These are phyloP conservation scores for Thermoascus crustaceus DNA, from an alignment of 2,329 filamentous ascomycete species.

Conservation along the genomic window DNA sequence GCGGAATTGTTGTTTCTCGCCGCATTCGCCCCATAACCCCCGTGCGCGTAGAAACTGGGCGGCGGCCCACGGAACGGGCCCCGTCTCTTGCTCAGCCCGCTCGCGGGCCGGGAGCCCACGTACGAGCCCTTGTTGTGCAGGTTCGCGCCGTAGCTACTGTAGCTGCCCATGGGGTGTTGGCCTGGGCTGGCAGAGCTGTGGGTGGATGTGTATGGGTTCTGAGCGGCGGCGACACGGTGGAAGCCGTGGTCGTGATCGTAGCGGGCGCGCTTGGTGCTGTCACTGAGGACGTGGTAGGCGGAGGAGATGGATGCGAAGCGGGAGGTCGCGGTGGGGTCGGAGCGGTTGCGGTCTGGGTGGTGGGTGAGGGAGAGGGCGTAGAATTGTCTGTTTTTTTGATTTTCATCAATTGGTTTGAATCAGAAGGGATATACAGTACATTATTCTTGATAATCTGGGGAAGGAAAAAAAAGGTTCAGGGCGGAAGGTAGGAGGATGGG, in stretches of 20 bases:
- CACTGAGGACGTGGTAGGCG: conserved; percentile 70
- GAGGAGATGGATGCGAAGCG: conserved; percentile 79
- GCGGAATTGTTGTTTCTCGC: conserved; percentile 51
- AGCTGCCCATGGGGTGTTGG: conserved; percentile 43
- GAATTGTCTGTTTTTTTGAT: conserved; percentile 49
- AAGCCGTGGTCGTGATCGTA: conserved; percentile 62
- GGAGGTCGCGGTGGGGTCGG: conserved; percentile 61
- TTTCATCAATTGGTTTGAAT: not conserved
- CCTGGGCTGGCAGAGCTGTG: conserved; percentile 22
- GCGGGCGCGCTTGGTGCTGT: conserved; percentile 61
- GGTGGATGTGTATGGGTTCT: conserved; percentile 21
- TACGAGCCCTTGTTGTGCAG: conserved; percentile 33
- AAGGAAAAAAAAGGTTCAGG: too few relatives aligned
- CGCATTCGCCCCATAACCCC: conserved; percentile 61
- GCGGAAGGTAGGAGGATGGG: not conserved
- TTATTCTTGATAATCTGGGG: not conserved
- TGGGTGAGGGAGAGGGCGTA: conserved; percentile 84
- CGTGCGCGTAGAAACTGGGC: conserved; percentile 76
- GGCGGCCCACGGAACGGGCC: conserved; percentile 76
- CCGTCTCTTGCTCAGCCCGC: conserved; percentile 68
- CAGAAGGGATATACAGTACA: not conserved
- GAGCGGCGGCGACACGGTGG: conserved; percentile 31
- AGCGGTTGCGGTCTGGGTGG: conserved; percentile 84
- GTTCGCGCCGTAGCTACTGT: conserved; percentile 41
- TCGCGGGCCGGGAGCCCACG: conserved; percentile 60